Base-by-base conservation (phyloP, 306 rosid species). In the Dalbergia cultrata region DNA sequence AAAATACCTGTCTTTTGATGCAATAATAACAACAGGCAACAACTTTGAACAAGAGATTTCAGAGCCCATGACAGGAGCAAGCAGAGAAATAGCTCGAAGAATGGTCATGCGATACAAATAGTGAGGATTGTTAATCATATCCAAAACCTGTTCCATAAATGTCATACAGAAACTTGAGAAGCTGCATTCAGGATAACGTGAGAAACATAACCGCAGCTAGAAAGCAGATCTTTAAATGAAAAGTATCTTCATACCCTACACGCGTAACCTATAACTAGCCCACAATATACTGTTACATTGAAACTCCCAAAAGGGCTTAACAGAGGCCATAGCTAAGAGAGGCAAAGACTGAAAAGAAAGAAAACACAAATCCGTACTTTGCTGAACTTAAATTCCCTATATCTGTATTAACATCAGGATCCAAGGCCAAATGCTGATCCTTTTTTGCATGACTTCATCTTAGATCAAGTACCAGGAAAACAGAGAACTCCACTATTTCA, bases 101-200 rank as follows among this genome's bases (percentile, higher is more conserved):
- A 95, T 86, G 73, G 99, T 95, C 99, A 93, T 95, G 53, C 99
- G 94, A 85, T 95, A 93, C 93, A 95, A 79, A 85, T 95, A 95
- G 81, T 95, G 98, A 44, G 94, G 88, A 83, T 93, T 93, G 88
- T 67, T 91, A 74, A 86, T 88, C 98, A 95, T 95, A 82, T 93
- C 97, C 83, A 95, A 81, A 81, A 93, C 98, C 99, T 95, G 92
- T 52, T 44, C 45, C 71, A 67, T 22, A 57, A 56, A 75, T 49
- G 56, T 58, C 78, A 52, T 13, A 39, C 5, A 31, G 72, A 70
- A 37, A 86, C 67, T 18, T 13, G 75, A 33, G 34, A 67, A 61
- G 52, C 73, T 81, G 34, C 75, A 53, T 44, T 71, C 61, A 43
- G 43, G 53, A 75, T 37, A 37, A 45, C 52, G 54, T 1, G 57